Percentiles rank a stretch among this genome's conserved stretches.
Conservation (phyloP, 768 basidiomycete genomes). For the Pisolithus sp. region DNA sequence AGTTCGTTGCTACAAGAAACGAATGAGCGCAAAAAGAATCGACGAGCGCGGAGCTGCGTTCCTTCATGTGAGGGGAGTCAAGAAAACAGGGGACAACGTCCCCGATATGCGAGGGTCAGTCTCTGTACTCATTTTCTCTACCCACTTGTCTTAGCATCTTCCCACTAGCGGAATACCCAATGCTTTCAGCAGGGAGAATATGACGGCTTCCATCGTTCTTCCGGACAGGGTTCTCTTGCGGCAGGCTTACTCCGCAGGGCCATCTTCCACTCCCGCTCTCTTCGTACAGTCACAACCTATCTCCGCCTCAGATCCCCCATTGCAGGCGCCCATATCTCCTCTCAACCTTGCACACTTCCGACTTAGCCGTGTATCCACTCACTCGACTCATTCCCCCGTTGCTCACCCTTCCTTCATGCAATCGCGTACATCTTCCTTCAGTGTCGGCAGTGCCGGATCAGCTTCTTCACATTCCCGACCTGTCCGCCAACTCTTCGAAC, state of each 20-base stretch:
- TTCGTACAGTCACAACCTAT: constrained; percentile 1
- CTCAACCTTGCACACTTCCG: constrained; percentile 18
- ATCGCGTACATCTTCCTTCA: constrained; percentile 7
- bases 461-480: constrained; percentile 39
- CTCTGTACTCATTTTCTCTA: background rate
- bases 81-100: constrained; percentile 2
- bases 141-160: background rate
- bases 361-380: constrained; percentile 27
- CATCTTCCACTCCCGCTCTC: constrained; percentile 35
- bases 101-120: constrained; percentile 11
- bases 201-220: constrained; percentile 44
- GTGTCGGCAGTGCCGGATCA: constrained; percentile 3
- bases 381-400: constrained; percentile 35
- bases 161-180: constrained; percentile 5
- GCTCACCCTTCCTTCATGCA: constrained; percentile 2
- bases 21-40: constrained; percentile 30
- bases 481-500: constrained; percentile 59
- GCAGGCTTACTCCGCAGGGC: constrained; percentile 32
- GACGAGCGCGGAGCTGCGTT: constrained; percentile 37
- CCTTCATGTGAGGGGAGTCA: constrained; percentile 17
- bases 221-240: constrained; percentile 44
- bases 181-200: constrained; percentile 37
- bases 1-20: constrained; percentile 37
- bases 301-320: constrained; percentile 11
- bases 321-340: constrained; percentile 10